Base-by-base conservation (phyloP, 306 rosid genomes). In the Mimosa pudica region DNA sequence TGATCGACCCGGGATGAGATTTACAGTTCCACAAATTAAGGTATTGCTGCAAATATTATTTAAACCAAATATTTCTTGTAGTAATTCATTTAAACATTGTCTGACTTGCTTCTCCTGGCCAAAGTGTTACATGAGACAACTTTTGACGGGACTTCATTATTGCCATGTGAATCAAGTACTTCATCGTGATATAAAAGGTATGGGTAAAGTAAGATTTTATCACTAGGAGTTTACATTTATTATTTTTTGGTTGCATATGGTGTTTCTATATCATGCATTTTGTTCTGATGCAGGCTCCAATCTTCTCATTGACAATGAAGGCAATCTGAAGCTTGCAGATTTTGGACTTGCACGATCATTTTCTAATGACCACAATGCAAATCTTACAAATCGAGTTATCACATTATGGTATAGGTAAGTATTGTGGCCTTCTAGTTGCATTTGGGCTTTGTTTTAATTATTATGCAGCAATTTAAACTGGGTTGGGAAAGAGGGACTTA, bases 111-210 rank as follows among this genome's bases (percentile, higher is more conserved):
- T 75, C 55, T 83, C 74, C 70, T 77, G 64, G 83, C 51, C 33
- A 0, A 63, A 90, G 93, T 91, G 96, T 77, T 91, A 91, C 80
- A 89, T 91, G 93, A 89, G 84, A 78, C 96, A 91, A 74, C 82
- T 91, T 64, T 70, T 91, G 84, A 87, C 90, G 5, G 96, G 93
- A 68, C 96, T 91, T 35, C 91, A 91, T 76, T 89, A 87, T 74
- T 89, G 96, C 86, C 96, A 91, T 83, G 74, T 83, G 47, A 87
- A 87, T 82, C 86, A 86, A 74, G 93, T 91, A 42, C 96, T 91
- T 81, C 96, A 91, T 78, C 91, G 96, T 20, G 96, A 91, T 81
- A 91, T 91, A 71, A 91, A 91, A 89, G 93, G 96, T 89, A 5
- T 82, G 81, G 68, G 8, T 48, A 24, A 67, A 47, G 70, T 67